Base-by-base conservation (phyloP, 2,329 filamentous ascomycete species). In the Aspergillus sp. region DNA sequence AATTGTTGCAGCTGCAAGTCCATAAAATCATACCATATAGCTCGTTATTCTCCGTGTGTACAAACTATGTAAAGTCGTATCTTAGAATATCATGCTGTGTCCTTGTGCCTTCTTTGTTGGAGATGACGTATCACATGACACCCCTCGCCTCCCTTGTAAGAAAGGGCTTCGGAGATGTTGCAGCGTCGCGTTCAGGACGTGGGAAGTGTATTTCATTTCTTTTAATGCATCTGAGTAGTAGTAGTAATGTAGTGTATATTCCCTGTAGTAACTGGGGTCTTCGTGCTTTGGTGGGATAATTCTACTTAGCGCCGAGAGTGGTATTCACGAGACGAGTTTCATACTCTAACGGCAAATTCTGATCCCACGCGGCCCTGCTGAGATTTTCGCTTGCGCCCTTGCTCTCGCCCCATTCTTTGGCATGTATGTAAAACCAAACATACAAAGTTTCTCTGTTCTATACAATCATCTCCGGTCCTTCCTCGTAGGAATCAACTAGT, bases 271-370 rank as follows among this genome's bases (percentile, higher is more conserved):
- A n/a, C 35, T 37, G 35, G 15, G 35, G 21, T 46, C 14, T 25
- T n/a, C n/a, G 23, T 31, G 44, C 44, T 31, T 46, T 46, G 44
- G 44, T 41, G 48, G 48, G 48, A 51, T 40, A 37, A 51, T 7
- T 44, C 17, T 25, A 7, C 35, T 14, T 37, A 37, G 8, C n/a
- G 23, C 21, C 44, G 44, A 46, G 44, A 17, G 23, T 31, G 44
- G 21, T 45, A 45, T 45, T 40, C 17, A 37, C 27, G 46, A 49
- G 46, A 27, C 35, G 27, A 31, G 33, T 41, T 39, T 51, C 48
- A 51, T 51, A 51, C 25, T 37, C 21, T 25, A 25, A 25, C 56
- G 54, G 61, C 56, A 61, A 59, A 58, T 48, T 60, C 56, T 51
- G 43, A 47, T 27, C 43, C 46, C 52, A 56, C 39, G 21, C 27